Conservation (phyloP, 768 basidiomycete genomes). For the Russula olivacea region DNA sequence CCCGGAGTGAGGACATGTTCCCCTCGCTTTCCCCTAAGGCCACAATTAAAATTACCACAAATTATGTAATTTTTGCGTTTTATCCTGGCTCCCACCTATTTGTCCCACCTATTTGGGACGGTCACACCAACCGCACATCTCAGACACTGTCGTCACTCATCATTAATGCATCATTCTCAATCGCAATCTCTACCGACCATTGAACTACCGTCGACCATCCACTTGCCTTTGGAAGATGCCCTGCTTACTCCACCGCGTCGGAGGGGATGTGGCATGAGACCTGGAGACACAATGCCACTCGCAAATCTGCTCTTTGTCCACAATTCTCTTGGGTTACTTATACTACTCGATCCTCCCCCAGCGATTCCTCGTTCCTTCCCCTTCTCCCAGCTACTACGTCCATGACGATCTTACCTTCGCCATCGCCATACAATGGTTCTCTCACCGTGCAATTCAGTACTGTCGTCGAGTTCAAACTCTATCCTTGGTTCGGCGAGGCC, state of each 20-base stretch:
- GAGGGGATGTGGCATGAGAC: neutral
- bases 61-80: too few relatives aligned
- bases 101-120: too few relatives aligned
- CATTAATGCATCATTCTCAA: too few relatives aligned
- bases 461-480: slow-evolving; percentile 11
- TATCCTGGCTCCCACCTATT: too few relatives aligned
- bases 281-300: neutral
- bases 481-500: slow-evolving; percentile 12
- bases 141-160: too few relatives aligned
- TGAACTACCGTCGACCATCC: neutral
- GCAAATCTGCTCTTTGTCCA: neutral
- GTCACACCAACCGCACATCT: too few relatives aligned
- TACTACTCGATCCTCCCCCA: neutral
- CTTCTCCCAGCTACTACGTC: neutral
- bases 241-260: neutral
- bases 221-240: neutral
- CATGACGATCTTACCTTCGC: slow-evolving; percentile 11
- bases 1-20: too few relatives aligned
- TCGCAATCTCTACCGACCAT: neutral
- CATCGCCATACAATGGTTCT: neutral
- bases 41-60: too few relatives aligned
- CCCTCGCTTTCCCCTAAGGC: too few relatives aligned
- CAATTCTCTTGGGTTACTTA: slow-evolving; percentile 1
- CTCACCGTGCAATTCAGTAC: slow-evolving; percentile 15
- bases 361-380: neutral